Evolutionary conservation across 257 asterid species (phyloP).

Genomic region (Buddleja alternifolia): DNA sequence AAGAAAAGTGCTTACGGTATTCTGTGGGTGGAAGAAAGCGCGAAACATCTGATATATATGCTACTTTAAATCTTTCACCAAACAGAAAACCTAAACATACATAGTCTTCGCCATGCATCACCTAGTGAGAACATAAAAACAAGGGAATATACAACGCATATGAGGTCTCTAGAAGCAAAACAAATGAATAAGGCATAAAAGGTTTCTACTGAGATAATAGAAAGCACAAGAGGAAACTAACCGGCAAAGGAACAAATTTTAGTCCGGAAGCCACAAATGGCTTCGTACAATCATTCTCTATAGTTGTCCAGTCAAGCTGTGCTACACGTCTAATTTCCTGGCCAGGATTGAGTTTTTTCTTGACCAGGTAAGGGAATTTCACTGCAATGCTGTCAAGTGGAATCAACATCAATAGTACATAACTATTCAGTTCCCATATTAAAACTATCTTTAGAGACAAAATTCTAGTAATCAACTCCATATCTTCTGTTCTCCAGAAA

Average conservation of each 20-base stretch:
- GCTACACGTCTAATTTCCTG: slow-evolving; percentile 96
- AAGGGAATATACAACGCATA: slow-evolving; percentile 24
- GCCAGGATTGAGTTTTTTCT: slow-evolving; percentile 77
- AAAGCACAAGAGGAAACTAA: slow-evolving; percentile 45
- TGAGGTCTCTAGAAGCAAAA: slow-evolving; percentile 23
- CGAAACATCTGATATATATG: slow-evolving; percentile 87
- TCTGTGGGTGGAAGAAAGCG: slow-evolving; percentile 86
- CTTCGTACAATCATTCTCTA: slow-evolving; percentile 72
- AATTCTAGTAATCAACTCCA: background rate
- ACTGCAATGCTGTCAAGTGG: slow-evolving; percentile 65
- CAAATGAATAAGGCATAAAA: slow-evolving; percentile 8
- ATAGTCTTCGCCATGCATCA: slow-evolving; percentile 99
- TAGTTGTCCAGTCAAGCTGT: slow-evolving; percentile 85
- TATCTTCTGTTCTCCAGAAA: background rate
- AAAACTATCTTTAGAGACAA: background rate
- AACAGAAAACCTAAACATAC: slow-evolving; percentile 87
- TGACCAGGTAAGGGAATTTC: slow-evolving; percentile 88
- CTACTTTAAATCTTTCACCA: slow-evolving; percentile 78
- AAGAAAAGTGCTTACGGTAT: slow-evolving; percentile 54
- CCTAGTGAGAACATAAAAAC: slow-evolving; percentile 51
- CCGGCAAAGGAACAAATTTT: slow-evolving; percentile 86
- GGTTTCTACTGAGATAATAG: slow-evolving; percentile 22
- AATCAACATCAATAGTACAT: slow-evolving; percentile 21
- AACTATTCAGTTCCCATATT: background rate
- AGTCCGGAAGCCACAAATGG: slow-evolving; percentile 88